Evolutionary conservation across 2,329 filamentous ascomycete genomes (phyloP).

Genomic region (Cladosporium cucumerinum): DNA sequence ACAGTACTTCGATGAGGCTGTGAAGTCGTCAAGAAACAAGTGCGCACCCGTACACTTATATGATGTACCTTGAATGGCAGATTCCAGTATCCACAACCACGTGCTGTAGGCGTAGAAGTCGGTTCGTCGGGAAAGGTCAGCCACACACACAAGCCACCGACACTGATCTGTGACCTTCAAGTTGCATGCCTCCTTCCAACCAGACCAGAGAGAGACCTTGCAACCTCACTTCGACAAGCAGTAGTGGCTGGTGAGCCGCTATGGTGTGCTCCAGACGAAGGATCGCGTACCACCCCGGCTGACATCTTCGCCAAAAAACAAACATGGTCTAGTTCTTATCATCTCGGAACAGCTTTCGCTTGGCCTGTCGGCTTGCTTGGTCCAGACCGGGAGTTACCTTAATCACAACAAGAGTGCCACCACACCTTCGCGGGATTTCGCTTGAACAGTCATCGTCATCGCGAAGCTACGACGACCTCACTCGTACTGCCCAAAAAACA

Average conservation of each 20-base stretch:
- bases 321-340: conserved; percentile 2
- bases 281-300: neutral
- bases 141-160: conserved; percentile 2
- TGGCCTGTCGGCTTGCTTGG: neutral
- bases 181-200: neutral
- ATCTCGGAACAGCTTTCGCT: neutral
- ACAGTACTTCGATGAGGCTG: neutral
- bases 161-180: neutral
- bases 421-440: neutral
- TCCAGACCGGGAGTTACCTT: neutral
- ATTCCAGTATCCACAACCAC: neutral
- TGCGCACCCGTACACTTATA: neutral
- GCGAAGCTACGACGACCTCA: neutral
- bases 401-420: neutral
- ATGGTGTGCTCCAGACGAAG: neutral
- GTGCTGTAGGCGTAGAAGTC: neutral
- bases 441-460: neutral
- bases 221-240: neutral
- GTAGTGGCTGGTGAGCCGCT: neutral
- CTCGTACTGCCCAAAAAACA: neutral
- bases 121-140: neutral
- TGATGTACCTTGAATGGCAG: neutral
- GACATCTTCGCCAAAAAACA: neutral
- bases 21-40: neutral
- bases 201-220: neutral